Evolutionary conservation across 129 eudicot genomes (phyloP).

Genomic region (Tagetes erecta): DNA sequence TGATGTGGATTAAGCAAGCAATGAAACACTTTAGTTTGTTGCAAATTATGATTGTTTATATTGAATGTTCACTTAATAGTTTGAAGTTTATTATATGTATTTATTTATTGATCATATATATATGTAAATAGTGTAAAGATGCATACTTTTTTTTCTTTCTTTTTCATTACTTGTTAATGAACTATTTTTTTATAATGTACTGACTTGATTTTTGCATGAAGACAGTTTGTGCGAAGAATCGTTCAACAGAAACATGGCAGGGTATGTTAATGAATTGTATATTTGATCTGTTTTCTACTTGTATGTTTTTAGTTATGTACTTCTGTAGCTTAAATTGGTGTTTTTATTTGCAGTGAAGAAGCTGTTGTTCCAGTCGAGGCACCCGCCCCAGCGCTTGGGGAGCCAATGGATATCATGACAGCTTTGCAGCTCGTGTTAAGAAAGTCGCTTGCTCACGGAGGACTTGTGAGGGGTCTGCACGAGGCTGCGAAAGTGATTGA

Average conservation of each 20-base stretch:
- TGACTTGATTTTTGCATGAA: slow-evolving; percentile 1
- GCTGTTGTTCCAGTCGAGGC: slow-evolving; percentile 50
- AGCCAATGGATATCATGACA: slow-evolving; percentile 21
- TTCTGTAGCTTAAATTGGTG: not conserved
- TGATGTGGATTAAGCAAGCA: not conserved
- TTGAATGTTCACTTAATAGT: not conserved
- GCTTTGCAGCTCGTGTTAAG: slow-evolving; percentile 20
- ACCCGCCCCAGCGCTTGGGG: slow-evolving; percentile 30
- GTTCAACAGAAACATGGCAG: slow-evolving; percentile 28
- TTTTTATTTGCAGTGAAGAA: slow-evolving; percentile 51
- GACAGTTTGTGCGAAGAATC: slow-evolving; percentile 29
- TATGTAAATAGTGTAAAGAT: not conserved
- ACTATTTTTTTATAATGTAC: not conserved
- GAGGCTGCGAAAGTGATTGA: slow-evolving; percentile 22
- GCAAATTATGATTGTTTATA: not conserved
- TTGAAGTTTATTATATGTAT: not conserved
- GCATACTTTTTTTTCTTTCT: not conserved
- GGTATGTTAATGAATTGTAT: slow-evolving; percentile 19
- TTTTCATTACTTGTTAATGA: not conserved
- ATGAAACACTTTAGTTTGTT: not conserved
- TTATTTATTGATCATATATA: not conserved
- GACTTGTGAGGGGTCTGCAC: slow-evolving; percentile 13
- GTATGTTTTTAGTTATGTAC: not conserved
- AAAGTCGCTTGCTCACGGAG: slow-evolving; percentile 22
- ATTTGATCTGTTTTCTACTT: not conserved